Evolutionary conservation across 768 basidiomycete species (phyloP).

Genomic region (Lentinula guzmanii): DNA sequence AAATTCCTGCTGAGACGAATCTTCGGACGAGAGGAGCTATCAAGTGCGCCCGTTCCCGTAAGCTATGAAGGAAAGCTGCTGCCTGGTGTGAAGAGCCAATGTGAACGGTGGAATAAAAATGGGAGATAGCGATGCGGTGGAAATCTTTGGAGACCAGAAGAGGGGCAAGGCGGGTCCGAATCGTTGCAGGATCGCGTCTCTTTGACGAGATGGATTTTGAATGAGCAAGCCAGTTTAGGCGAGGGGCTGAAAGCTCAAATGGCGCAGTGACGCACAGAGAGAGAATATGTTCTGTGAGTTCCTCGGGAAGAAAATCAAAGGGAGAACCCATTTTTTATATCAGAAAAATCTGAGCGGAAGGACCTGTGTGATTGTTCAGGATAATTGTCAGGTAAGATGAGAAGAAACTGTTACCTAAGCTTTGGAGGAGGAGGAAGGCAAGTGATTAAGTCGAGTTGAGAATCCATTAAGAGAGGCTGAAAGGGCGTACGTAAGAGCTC

Average conservation of each 20-base stretch:
- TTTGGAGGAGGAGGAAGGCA: neutral
- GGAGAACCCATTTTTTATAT: conserved; percentile 5
- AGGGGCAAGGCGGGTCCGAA: conserved; percentile 26
- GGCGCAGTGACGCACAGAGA: conserved; percentile 20
- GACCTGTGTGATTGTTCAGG: neutral
- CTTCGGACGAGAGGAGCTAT: conserved; percentile 35
- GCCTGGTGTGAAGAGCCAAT: conserved; percentile 36
- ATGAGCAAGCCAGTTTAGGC: conserved; percentile 18
- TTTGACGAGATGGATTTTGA: conserved; percentile 9
- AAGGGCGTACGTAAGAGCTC: neutral
- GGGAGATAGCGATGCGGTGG: conserved; percentile 49
- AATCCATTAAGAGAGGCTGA: neutral
- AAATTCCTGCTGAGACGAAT: conserved; percentile 36
- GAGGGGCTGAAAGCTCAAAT: conserved; percentile 12
- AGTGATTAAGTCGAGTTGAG: neutral
- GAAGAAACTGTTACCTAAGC: neutral
- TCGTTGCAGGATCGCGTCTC: neutral
- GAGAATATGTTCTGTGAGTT: conserved; percentile 42
- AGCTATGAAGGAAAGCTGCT: conserved; percentile 26
- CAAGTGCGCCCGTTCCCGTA: conserved; percentile 24
- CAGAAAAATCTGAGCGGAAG: neutral
- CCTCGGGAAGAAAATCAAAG: conserved; percentile 19
- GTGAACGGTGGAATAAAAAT: conserved; percentile 49
- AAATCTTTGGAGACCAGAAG: conserved; percentile 49
- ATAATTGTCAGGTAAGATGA: neutral